Percentiles rank a stretch among this genome's conserved stretches.
These are phyloP conservation scores for Sphagnum contortum DNA, from an alignment of 225 moss, liverwort and hornwort species.

Conservation along the genomic window DNA sequence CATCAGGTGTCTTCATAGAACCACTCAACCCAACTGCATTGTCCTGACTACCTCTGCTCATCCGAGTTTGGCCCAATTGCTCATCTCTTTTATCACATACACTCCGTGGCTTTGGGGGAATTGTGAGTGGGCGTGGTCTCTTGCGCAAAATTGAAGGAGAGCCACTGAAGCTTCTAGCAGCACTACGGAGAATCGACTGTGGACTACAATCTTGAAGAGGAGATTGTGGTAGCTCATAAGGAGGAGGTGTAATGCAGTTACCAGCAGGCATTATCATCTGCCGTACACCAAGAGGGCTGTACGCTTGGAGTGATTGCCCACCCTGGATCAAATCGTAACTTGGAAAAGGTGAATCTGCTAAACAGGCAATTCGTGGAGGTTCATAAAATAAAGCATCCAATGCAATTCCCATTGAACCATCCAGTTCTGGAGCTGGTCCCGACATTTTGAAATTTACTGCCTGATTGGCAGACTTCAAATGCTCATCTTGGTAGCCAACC, in stretches of 20 bases:
- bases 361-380: slow-evolving; percentile 38
- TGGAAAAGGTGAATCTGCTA: slow-evolving; percentile 71
- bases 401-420: slow-evolving; percentile 15
- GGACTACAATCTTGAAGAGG: slow-evolving; percentile 75
- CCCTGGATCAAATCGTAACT: slow-evolving; percentile 78
- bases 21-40: slow-evolving; percentile 11
- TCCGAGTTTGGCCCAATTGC: slow-evolving; percentile 41
- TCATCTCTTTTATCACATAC: slow-evolving; percentile 37
- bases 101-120: slow-evolving; percentile 18
- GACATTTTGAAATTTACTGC: slow-evolving; percentile 38
- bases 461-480: slow-evolving; percentile 18
- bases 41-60: slow-evolving; percentile 11
- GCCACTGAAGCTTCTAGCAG: slow-evolving; percentile 85
- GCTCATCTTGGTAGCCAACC: slow-evolving; percentile 32
- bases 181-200: slow-evolving; percentile 80
- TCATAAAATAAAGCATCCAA: slow-evolving; percentile 59
- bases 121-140: slow-evolving; percentile 58
- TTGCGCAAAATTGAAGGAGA: slow-evolving; percentile 95
- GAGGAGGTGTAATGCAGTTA: slow-evolving; percentile 77
- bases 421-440: slow-evolving; percentile 39
- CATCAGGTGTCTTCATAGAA: slow-evolving; percentile 22
- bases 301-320: slow-evolving; percentile 70
- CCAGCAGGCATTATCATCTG: slow-evolving; percentile 91
- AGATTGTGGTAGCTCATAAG: slow-evolving; percentile 41
- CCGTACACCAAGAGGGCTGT: slow-evolving; percentile 92